Evolutionary conservation across 192 early-diverging fungal species (phyloP).

Genomic region (Rhizophagus clarus): DNA sequence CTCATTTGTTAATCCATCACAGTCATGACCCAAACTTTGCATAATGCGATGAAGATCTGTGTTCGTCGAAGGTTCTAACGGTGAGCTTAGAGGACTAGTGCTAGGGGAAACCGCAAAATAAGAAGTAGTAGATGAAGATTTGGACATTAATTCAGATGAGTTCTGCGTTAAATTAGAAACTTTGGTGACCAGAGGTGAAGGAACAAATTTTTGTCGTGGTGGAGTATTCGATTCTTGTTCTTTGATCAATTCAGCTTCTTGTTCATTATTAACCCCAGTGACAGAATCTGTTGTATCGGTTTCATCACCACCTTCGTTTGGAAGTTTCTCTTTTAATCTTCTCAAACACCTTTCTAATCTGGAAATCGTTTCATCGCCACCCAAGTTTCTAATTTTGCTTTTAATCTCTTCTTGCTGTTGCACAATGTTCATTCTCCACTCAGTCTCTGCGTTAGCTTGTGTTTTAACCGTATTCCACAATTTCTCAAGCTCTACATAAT

Average conservation of each 20-base stretch:
- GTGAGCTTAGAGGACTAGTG: neutral
- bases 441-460: constrained; percentile 53
- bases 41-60: constrained; percentile 44
- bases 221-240: constrained; percentile 4
- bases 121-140: neutral
- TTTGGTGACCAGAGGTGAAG: neutral
- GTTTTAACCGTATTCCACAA: constrained; percentile 61
- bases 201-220: neutral
- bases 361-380: constrained; percentile 46
- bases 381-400: constrained; percentile 50
- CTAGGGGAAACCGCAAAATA: neutral
- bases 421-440: constrained; percentile 59
- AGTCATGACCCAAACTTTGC: constrained; percentile 31
- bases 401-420: constrained; percentile 57
- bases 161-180: neutral
- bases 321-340: constrained; percentile 29
- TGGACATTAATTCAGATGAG: neutral
- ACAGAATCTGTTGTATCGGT: constrained; percentile 8
- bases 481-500: constrained; percentile 68
- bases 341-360: constrained; percentile 36
- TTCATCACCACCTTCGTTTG: constrained; percentile 1
- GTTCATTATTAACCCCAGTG: neutral
- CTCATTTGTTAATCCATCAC: constrained; percentile 57
- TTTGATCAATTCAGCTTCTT: neutral
- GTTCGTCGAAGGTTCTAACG: constrained; percentile 7